Base-by-base conservation (phyloP, 345 rosid species). In the Linum usitatissimum region DNA sequence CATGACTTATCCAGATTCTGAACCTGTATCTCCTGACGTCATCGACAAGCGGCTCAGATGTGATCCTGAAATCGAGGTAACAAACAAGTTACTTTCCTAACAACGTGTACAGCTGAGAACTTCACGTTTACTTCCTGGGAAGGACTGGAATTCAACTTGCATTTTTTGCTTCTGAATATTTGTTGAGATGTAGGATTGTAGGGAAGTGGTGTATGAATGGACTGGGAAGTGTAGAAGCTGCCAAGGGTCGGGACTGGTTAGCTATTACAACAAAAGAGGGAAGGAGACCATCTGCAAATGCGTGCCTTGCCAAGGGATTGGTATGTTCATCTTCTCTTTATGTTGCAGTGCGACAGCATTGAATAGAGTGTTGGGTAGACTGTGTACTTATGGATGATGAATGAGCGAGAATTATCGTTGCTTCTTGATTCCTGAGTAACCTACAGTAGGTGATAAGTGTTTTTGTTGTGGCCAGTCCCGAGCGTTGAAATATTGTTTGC, bases 121-220 rank as follows among this genome's bases (percentile, higher is more conserved):
- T 54, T 6, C 6, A 30, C 10, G 57, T 20, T 42, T 57, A 31
- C 17, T 3, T 54, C 5, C 3, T 54, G 8, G 19, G 57, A 3
- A 13, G 9, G 4, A 23, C 42, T 28, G 36, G 23, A 12, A 49
- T 42, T 63, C 42, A 40, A 8, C 28, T 23, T 23, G 28, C n/a
- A n/a, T n/a, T n/a, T n/a, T n/a, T n/a, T n/a, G n/a, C n/a, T 23
- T 23, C 28, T 23, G 28, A 23, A 23, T 23, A 23, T 23, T 1
- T 23, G 28, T 23, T 23, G 28, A 23, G 28, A 23, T 80, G 74
- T 67, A 89, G 97, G 97, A 89, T 73, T 92, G 97, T 60, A 74
- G 64, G 64, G 88, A 79, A 75, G 90, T 89, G 78, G 97, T 92
- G 51, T 92, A 84, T 74, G 98, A 92, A 73, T 89, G 98, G 98